These are phyloP conservation scores for Otatea glauca DNA, from an alignment of 176 grass and related monocot genomes.

Conservation along the genomic window DNA sequence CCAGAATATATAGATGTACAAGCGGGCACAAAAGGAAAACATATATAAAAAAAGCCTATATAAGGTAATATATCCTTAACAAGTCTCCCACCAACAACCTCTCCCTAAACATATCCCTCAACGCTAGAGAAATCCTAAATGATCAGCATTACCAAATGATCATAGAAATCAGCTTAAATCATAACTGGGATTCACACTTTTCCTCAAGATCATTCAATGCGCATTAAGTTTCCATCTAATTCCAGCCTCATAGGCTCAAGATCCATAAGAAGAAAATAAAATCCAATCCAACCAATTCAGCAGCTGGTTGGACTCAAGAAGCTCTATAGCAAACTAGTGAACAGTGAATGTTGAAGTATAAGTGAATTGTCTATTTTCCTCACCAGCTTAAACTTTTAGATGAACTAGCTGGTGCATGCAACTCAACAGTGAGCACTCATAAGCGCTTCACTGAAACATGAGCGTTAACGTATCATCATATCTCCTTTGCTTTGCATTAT, in stretches of 20 bases:
- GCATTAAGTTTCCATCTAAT: not conserved
- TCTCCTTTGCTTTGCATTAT: not conserved
- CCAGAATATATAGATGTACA: too few species aligned
- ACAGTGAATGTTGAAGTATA: too few species aligned
- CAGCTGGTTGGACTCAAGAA: not conserved
- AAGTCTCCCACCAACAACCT: too few species aligned
- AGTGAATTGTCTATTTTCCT: too few species aligned
- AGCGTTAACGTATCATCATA: not conserved
- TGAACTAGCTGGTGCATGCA: too few species aligned
- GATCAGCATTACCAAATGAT: not conserved
- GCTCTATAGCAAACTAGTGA: not conserved
- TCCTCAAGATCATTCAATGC: not conserved
- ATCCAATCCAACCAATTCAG: not conserved
- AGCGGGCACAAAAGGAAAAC: too few species aligned
- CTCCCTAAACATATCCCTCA: not conserved
- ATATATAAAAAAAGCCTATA: too few species aligned
- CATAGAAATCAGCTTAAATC: not conserved
- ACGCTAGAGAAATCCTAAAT: not conserved
- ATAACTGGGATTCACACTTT: not conserved
- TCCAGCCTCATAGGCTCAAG: not conserved
- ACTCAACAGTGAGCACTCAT: not conserved
- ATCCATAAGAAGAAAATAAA: not conserved
- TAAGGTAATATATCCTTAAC: too few species aligned
- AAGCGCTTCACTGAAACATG: not conserved
- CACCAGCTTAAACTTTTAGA: too few species aligned